Evolutionary conservation across 768 basidiomycete genomes (phyloP), one percentile per base, ranked within the genome.

Genomic region (Megacollybia marginata): DNA sequence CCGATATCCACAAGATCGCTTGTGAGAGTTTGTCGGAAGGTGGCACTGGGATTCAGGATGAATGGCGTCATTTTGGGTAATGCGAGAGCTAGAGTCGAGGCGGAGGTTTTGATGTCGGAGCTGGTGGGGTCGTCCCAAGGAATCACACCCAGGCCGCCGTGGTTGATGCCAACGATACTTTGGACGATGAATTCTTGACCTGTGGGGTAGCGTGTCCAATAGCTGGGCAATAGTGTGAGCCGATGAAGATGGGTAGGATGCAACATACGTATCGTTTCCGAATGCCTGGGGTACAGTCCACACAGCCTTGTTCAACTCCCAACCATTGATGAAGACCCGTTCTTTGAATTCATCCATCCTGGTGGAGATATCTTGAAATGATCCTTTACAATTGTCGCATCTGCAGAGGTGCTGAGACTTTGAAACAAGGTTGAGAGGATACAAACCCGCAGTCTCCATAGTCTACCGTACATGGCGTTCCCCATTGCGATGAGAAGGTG

Each of bases 261-360:
- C 9, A 23, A 65, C 34, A 54, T 66, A 86, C 65, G 76, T 77
- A 35, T 65, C 65, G 49, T 74, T 75, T 23, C 85, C 85, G 59
- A 91, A 91, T 0, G 75, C 87, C 63, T 91, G 88, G 0, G 87
- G 85, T 1, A 90, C 88, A 2, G 82, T 80, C 89, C 88, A 90
- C 0, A 88, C 73, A 1, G 83, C 76, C 59, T 85, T 82, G 5
- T 73, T 78, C 10, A 78, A 68, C 54, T 82, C 80, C 80, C 85
- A 85, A 2, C 83, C 85, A 53, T 83, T 75, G 44, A 76, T 69
- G 52, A 78, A 74, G 13, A 83, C 57, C 18, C 85, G 71, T 45
- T 80, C 66, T 44, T 65, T 65, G 65, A 83, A 88, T 51, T 82
- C 73, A 46, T 85, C 80, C 69, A 88, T 79, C 32, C 87, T 71